Conservation (phyloP, 768 basidiomycete genomes). For the Hypholoma fasciculare region DNA sequence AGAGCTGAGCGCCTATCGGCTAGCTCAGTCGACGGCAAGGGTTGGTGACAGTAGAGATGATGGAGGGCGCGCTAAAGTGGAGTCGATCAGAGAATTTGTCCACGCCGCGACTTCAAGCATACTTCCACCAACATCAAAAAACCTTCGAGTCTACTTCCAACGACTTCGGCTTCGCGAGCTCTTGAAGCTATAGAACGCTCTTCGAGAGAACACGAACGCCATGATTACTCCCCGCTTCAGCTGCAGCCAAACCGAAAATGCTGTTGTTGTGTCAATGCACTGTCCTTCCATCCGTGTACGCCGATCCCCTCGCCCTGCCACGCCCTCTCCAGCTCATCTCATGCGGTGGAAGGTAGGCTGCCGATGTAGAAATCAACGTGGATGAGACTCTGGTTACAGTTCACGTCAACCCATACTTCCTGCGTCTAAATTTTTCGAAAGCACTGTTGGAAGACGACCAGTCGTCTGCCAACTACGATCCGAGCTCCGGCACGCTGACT, state of each 20-base stretch:
- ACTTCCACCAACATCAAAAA: neutral
- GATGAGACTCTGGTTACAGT: conserved; percentile 69
- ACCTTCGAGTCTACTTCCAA: neutral
- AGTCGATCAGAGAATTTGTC: neutral
- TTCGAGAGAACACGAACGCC: neutral
- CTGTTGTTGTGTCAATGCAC: conserved; percentile 61
- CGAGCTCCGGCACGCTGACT: conserved; percentile 74
- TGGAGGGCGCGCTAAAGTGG: neutral
- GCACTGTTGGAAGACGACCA: conserved; percentile 65
- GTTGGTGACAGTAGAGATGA: neutral
- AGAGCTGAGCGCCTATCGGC: conserved; percentile 49
- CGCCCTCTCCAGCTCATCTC: conserved; percentile 5
- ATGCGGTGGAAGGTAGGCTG: conserved; percentile 55
- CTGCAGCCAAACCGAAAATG: conserved; percentile 59
- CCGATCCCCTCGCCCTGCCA: neutral
- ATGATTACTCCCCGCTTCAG: conserved; percentile 83
- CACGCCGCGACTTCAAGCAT: neutral
- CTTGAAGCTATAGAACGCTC: neutral
- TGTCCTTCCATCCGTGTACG: conserved; percentile 74
- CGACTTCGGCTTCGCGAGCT: neutral
- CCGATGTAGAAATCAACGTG: conserved; percentile 78
- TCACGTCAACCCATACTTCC: conserved; percentile 83
- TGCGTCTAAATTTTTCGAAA: conserved; percentile 76
- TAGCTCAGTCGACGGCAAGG: neutral
- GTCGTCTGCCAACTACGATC: conserved; percentile 74